Evolutionary conservation across 805 yeast species (phyloP), one percentile per base, ranked within the genome.

Genomic region (Myxozyma geophila): DNA sequence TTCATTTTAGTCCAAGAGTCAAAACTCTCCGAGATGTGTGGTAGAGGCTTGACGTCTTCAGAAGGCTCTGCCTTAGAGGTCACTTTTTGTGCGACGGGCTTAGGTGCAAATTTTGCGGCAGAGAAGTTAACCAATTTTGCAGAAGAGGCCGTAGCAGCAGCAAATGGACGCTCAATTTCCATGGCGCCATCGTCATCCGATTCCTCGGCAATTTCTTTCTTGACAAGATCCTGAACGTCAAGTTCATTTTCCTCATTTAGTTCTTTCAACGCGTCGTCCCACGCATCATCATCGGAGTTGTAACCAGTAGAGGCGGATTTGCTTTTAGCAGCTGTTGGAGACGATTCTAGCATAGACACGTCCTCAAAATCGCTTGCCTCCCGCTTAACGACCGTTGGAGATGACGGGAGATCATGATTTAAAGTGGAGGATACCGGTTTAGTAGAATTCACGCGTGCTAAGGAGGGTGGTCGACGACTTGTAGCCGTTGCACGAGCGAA

Each of bases 171-270:
- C 47, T 68, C 61, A 13, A 60, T 41, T 51, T 57, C 64, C 62
- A 64, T 58, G 13, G 39, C 62, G 2, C 65, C 67, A 15, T 66
- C 72, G 23, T 43, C 68, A 37, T 64, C 60, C 12, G 21, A 52
- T n/a, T 54, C 58, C 8, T 54, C 43, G 12, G 58, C 58, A n/a
- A 40, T 10, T 10, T 41, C 57, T 9, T 36, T 54, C 8, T 54
- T 50, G 36, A 4, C 54, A 23, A 21, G 21, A 5, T 49, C 58
- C 8, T 19, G 46, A 21, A 17, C 47, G 35, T 51, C 37, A 9
- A 28, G 28, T 28, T 28, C 28, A 28, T 28, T 28, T 28, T 52
- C 53, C 7, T 15, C 46, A 21, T 43, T 47, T 13, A 39, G 48
- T 7, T 41, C 65, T n/a, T 36, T 43, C 60, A 60, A 12, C 1